Evolutionary conservation across 768 basidiomycete species (phyloP).

Genomic region (Epithele typhae): DNA sequence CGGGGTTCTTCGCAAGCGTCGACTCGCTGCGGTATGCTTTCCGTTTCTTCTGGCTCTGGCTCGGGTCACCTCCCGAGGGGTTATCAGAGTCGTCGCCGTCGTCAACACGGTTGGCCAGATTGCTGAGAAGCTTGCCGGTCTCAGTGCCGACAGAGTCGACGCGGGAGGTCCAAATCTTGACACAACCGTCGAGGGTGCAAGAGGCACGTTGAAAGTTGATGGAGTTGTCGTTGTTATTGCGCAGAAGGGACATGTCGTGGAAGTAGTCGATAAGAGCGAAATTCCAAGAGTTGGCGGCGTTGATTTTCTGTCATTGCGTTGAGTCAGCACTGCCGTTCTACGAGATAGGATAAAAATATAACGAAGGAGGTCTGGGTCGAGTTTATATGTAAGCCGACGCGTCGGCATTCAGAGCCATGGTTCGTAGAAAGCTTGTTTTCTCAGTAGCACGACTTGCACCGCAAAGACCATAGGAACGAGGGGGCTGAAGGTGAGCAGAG

Average conservation of each 20-base stretch:
- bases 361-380: too few species aligned
- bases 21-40: constrained; percentile 69
- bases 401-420: too few species aligned
- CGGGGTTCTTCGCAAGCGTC: constrained; percentile 85
- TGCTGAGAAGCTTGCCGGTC: constrained; percentile 91
- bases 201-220: constrained; percentile 99
- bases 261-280: constrained; percentile 99
- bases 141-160: constrained; percentile 97
- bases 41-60: constrained; percentile 53
- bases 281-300: constrained; percentile 94
- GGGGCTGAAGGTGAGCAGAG: not conserved
- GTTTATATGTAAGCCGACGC: too few species aligned
- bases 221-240: constrained; percentile 89
- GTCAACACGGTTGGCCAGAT: constrained; percentile 70
- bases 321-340: constrained; percentile 11
- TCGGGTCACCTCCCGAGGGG: constrained; percentile 61
- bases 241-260: constrained; percentile 92
- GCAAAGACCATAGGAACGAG: too few species aligned
- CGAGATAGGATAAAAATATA: constrained; percentile 2
- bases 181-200: constrained; percentile 95
- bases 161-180: constrained; percentile 98
- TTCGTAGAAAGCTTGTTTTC: too few species aligned
- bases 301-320: constrained; percentile 98
- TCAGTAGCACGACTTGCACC: too few species aligned
- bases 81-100: constrained; percentile 53